phyloP scores from a whole-genome alignment of 768 basidiomycete genomes.

The Wakefieldia striispora region DNA sequence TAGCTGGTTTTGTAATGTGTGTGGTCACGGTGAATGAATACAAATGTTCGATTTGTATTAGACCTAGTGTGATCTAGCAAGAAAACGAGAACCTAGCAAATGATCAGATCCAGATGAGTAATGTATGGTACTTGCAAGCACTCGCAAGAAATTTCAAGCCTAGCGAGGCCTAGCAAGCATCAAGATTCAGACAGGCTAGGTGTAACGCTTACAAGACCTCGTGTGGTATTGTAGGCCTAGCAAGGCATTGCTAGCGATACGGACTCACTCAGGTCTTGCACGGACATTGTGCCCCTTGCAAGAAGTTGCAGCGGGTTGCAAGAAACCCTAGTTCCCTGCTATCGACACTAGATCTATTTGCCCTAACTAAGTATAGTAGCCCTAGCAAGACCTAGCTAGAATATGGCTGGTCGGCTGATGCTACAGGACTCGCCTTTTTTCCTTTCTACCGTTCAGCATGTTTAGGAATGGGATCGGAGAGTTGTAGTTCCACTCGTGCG shows the following conservation, averaged over 20 bases:
- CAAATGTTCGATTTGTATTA: neutral
- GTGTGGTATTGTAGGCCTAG: neutral
- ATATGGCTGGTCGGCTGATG: neutral
- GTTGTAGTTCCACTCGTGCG: no score
- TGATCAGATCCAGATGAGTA: neutral
- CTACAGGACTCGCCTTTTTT: no score
- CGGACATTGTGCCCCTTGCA: neutral
- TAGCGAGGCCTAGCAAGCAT: neutral
- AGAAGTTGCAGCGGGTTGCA: neutral
- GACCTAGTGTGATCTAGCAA: neutral
- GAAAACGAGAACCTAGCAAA: neutral
- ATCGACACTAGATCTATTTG: no score
- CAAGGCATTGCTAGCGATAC: neutral
- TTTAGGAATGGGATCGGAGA: no score
- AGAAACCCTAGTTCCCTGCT: neutral
- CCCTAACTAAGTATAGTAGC: no score
- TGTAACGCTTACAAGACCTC: neutral
- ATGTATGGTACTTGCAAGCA: neutral
- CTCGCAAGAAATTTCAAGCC: neutral
- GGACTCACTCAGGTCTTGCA: neutral
- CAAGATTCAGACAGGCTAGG: neutral
- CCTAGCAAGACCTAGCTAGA: no score
- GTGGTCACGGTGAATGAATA: neutral
- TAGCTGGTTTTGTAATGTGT: neutral
- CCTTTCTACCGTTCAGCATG: no score